Evolutionary conservation across 2,329 filamentous ascomycete species (phyloP), one percentile per base, ranked within the genome.

Genomic region (Pyricularia sp.): DNA sequence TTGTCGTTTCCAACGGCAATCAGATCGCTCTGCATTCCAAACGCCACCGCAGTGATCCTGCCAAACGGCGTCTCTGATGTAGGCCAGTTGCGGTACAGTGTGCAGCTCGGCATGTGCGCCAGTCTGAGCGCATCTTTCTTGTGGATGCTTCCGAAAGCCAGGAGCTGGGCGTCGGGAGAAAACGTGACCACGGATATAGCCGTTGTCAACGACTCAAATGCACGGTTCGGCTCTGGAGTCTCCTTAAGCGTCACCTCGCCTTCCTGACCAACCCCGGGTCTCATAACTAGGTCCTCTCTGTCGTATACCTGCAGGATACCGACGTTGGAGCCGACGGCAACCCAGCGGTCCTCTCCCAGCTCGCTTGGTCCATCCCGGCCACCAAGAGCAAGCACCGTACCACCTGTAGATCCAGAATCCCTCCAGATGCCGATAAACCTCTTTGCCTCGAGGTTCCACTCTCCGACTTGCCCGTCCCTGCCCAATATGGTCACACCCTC

Each of bases 251-350:
- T 26, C 26, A 12, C 66, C 11, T 76, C 55, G 74, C 74, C 42
- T 77, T 78, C 71, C 73, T 70, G 75, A 6, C 20, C 33, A 33
- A 10, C 23, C 4, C 77, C 78, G 65, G 82, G 73, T 36, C 75
- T 75, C 65, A 86, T 80, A 80, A 93, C 80, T 80, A 93, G 89
- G 31, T 85, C 82, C 71, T 86, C 82, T 5, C 95, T 90, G 77
- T 98, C 93, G 81, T 99, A 99, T 71, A 99, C 85, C 78, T 98
- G 98, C 69, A 96, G 88, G 69, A 99, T 92, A 70, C 95, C 95
- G 71, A 88, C 93, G 72, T 88, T 91, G 70, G 91, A 94, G 12
- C 95, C 95, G 63, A 97, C 83, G 0, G 92, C 93, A 17, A 97
- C 88, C 93, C 94, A 99, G 69, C 92, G 85, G 79, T 97, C 92